Conservation (phyloP, 306 rosid genomes). For the Begonia peltatifolia region DNA sequence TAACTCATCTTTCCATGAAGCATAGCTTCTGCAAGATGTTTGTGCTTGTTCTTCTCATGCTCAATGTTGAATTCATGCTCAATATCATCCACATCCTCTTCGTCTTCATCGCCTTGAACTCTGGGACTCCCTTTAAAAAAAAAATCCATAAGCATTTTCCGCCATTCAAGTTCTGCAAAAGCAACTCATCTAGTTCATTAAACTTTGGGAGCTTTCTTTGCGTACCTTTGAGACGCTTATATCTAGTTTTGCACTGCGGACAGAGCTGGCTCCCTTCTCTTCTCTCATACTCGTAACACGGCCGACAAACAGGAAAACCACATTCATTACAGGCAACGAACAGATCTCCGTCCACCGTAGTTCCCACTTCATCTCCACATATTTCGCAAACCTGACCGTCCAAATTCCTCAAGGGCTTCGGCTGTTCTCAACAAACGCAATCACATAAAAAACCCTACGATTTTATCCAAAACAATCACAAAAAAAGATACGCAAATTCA, state of each 20-base stretch:
- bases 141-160: no score
- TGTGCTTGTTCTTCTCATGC: slow-evolving; percentile 38
- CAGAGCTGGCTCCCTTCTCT: slow-evolving; percentile 84
- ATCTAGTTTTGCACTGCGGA: slow-evolving; percentile 91
- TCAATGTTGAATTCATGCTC: slow-evolving; percentile 77
- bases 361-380: slow-evolving; percentile 83
- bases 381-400: slow-evolving; percentile 97
- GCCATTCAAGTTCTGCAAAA: no score
- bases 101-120: slow-evolving; percentile 90
- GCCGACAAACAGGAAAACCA: slow-evolving; percentile 88
- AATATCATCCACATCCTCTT: slow-evolving; percentile 85
- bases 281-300: slow-evolving; percentile 91
- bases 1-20: slow-evolving; percentile 66
- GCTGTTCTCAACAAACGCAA: slow-evolving; percentile 36
- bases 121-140: slow-evolving; percentile 70
- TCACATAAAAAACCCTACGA: background rate
- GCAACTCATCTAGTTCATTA: no score
- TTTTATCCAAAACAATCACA: no score
- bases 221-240: slow-evolving; percentile 82
- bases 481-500: background rate
- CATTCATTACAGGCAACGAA: slow-evolving; percentile 97
- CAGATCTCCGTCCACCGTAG: slow-evolving; percentile 83
- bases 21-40: slow-evolving; percentile 65
- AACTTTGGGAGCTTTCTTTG: no score
- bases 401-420: slow-evolving; percentile 81